A percentile compares a stretch with the other conserved stretches of the same genome.
phyloP scores from a whole-genome alignment of 306 rosid species.

The Cucumis sativus region DNA sequence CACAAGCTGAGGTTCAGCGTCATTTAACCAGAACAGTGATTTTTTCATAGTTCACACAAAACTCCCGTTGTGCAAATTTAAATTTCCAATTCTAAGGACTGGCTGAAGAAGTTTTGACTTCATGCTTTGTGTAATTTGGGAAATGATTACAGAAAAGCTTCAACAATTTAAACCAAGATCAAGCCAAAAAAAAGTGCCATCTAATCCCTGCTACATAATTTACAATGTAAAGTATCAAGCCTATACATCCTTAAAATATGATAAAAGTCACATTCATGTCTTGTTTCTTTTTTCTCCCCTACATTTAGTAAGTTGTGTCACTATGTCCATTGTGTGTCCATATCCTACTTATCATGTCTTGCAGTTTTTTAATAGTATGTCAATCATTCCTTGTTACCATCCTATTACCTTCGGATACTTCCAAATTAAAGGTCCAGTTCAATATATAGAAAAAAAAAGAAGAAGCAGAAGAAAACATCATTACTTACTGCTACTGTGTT shows the following conservation, averaged over 20 bases:
- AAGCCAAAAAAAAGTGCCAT: not conserved
- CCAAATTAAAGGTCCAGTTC: not conserved
- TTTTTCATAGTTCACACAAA: not conserved
- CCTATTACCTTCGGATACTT: not conserved
- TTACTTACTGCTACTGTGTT: constrained; percentile 65
- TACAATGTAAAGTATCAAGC: not conserved
- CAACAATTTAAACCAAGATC: not conserved
- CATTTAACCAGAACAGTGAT: not conserved
- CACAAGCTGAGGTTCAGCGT: not conserved
- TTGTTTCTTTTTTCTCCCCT: not conserved
- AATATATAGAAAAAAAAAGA: not conserved
- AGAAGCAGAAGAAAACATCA: not conserved
- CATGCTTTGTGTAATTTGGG: not conserved
- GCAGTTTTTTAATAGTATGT: not conserved
- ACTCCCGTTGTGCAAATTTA: not conserved
- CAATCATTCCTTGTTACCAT: not conserved
- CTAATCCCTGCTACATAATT: not conserved
- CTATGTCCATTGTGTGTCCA: not conserved
- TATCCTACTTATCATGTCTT: not conserved
- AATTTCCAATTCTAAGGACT: not conserved
- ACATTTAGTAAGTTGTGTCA: not conserved
- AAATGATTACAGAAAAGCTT: not conserved
- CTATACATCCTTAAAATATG: not conserved
- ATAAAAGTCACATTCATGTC: not conserved
- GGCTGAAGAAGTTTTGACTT: not conserved